These are phyloP conservation scores for Pythium rhizo-oryzae DNA, from an alignment of 352 stramenopile genomes.

Conservation along the genomic window DNA sequence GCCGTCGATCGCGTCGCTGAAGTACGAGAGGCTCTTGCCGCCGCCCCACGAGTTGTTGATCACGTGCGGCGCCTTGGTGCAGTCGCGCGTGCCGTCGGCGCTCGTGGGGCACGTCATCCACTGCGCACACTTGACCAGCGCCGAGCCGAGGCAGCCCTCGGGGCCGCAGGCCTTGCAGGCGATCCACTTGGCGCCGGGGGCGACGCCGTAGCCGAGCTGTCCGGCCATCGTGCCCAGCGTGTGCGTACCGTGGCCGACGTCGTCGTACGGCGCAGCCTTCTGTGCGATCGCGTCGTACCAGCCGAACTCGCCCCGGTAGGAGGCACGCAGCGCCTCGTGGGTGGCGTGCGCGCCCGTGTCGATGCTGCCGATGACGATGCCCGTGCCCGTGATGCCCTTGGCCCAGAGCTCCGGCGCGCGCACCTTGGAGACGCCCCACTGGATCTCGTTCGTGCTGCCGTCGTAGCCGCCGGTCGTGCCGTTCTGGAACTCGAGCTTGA, in stretches of 20 bases:
- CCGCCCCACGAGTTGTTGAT: conserved; percentile 47
- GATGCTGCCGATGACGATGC: conserved; percentile 36
- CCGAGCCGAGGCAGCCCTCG: conserved; percentile 20
- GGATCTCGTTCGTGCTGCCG: neutral
- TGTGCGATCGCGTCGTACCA: conserved; percentile 37
- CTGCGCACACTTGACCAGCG: conserved; percentile 33
- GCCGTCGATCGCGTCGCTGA: conserved; percentile 29
- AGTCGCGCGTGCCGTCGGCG: conserved; percentile 26
- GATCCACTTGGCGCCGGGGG: conserved; percentile 37
- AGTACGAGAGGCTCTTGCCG: conserved; percentile 19
- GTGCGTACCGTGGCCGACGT: conserved; percentile 40
- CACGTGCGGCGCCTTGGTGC: conserved; percentile 40
- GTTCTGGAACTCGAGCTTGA: conserved; percentile 14
- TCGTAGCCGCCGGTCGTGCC: conserved; percentile 9
- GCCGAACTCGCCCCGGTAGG: conserved; percentile 19
- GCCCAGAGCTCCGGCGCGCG: conserved; percentile 27
- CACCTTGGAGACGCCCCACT: conserved; percentile 35
- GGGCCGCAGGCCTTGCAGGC: conserved; percentile 30
- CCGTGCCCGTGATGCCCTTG: conserved; percentile 26
- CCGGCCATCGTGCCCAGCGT: conserved; percentile 38
- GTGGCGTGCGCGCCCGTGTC: conserved; percentile 36
- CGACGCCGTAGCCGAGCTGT: conserved; percentile 32
- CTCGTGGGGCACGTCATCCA: conserved; percentile 29
- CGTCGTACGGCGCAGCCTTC: conserved; percentile 28
- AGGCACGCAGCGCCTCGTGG: conserved; percentile 21